These are phyloP conservation scores for Stylonectria norvegica DNA, from an alignment of 2,329 filamentous ascomycete species.

Conservation along the genomic window DNA sequence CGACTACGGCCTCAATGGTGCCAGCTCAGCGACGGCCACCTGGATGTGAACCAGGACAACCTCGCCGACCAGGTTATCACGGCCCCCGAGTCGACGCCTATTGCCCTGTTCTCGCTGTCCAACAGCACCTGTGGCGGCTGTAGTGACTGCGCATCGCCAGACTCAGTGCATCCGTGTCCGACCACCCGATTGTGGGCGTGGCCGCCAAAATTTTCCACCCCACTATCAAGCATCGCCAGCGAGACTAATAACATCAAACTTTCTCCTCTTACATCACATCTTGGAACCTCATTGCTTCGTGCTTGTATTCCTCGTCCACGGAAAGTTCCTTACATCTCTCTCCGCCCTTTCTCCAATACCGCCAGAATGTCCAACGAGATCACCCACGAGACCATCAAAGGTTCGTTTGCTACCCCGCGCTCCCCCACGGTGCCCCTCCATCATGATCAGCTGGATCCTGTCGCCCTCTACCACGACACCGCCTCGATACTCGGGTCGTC, in stretches of 20 bases:
- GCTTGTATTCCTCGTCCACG: constrained; percentile 7
- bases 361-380: constrained; percentile 62
- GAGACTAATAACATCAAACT: neutral
- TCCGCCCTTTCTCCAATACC: constrained; percentile 14
- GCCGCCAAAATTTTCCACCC: constrained; percentile 28
- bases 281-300: constrained; percentile 19
- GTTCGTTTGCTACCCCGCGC: constrained; percentile 40
- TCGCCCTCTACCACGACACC: constrained; percentile 1
- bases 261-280: constrained; percentile 1
- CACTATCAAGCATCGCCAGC: constrained; percentile 9
- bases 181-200: constrained; percentile 18
- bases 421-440: constrained; percentile 25
- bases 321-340: constrained; percentile 10
- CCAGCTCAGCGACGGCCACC: constrained; percentile 8
- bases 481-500: constrained; percentile 1
- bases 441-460: constrained; percentile 20
- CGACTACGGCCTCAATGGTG: constrained; percentile 6
- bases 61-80: too few relatives aligned
- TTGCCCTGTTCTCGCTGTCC: too few relatives aligned
- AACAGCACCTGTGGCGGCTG: too few relatives aligned
- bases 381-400: constrained; percentile 73
- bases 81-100: too few relatives aligned
- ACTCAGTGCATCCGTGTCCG: constrained; percentile 11
- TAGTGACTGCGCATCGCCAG: constrained; percentile 19
- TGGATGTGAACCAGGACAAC: neutral